Evolutionary conservation across 2,329 filamentous ascomycete species (phyloP), one percentile per base, ranked within the genome.

Genomic region (Coleophoma crateriformis): DNA sequence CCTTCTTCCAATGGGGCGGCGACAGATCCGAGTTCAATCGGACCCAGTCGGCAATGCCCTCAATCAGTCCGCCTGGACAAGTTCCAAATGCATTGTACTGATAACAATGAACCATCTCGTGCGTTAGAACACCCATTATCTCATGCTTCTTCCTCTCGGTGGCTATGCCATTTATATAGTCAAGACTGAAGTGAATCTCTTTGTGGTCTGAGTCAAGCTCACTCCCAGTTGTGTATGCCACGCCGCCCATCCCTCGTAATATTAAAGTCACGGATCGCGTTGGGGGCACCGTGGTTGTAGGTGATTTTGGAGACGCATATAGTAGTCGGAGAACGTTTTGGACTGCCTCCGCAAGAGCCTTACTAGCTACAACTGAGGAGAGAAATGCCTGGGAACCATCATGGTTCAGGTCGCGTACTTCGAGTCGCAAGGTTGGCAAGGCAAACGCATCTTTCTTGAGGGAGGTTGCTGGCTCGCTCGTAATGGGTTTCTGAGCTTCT

Each of bases 61-160:
- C 92, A 49, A 95, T 85, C 43, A 97, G 68, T 0, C 94, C 94
- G 1, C 85, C 85, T 0, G 87, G 87, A 40, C 82, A 81, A 4
- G 71, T 71, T 2, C 74, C 76, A 17, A 60, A 71, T 2, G 76
- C 86, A 59, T 89, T 85, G 68, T 88, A 87, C 68, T 97, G 92
- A 70, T 87, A 95, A 70, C 90, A 96, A 71, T 97, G 94, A 13
- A 97, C 92, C 54, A 96, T 84, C 69, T 97, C 92, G 65, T 97
- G 92, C 1, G 87, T 86, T 17, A 97, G 68, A 1, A 97, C 90
- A 38, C 94, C 94, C 15, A 80, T 71, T 51, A 96, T 82, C 70
- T 97, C 90, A 37, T 76, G 61, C 12, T 70, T 68, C 45, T 76
- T 75, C 11, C 68, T 58, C 0, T 66, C 45, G 0, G 75, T 60